phyloP scores from a whole-genome alignment of 345 rosid species.

The Salix udensis region DNA sequence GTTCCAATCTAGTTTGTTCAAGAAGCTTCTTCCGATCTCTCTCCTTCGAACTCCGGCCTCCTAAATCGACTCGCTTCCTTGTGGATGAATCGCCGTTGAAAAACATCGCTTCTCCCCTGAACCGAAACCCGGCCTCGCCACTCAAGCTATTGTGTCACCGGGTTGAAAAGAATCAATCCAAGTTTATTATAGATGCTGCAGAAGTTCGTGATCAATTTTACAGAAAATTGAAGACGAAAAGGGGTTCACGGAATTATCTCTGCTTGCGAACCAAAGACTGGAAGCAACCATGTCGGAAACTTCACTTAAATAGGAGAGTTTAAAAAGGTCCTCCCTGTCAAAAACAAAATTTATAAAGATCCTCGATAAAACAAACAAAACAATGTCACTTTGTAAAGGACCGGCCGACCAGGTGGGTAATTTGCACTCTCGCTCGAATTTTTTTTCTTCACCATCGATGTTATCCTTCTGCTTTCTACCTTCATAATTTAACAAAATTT shows the following conservation, averaged over 20 bases:
- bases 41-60: constrained; percentile 97
- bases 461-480: background rate
- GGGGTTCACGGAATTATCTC: too few species aligned
- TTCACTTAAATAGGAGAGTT: background rate
- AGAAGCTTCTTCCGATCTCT: constrained; percentile 93
- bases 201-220: background rate
- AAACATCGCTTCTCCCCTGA: constrained; percentile 48
- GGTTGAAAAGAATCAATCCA: background rate
- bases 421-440: background rate
- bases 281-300: background rate
- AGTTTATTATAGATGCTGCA: background rate
- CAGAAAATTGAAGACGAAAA: background rate
- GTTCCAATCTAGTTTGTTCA: constrained; percentile 88
- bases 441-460: background rate
- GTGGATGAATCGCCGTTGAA: constrained; percentile 90
- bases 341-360: too few species aligned
- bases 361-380: too few species aligned
- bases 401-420: background rate
- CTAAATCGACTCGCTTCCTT: constrained; percentile 94
- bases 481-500: background rate
- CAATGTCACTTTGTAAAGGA: background rate
- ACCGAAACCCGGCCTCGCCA: background rate
- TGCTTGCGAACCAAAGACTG: too few species aligned
- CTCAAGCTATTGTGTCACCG: background rate
- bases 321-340: background rate